Evolutionary conservation across 31 red algal genomes (phyloP).

Genomic region (Odonthalia washingtoniensis): DNA sequence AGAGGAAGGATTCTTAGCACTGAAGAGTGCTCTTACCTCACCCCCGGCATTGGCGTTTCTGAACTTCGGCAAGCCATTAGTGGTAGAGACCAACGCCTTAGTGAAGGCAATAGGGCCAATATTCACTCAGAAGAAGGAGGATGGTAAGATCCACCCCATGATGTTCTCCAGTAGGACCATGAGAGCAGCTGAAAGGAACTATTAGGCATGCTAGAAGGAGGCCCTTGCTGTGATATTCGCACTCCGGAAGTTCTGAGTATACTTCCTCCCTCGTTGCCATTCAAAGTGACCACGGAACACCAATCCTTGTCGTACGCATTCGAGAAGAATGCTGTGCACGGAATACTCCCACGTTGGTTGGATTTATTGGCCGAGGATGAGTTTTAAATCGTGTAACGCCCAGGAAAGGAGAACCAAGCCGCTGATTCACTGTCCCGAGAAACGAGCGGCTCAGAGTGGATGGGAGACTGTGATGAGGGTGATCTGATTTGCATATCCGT

Average conservation of each 20-base stretch:
- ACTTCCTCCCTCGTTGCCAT: background rate
- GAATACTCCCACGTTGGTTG: no score
- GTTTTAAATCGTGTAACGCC: no score
- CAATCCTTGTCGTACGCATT: slow-evolving; percentile 22
- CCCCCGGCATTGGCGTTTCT: slow-evolving; percentile 14
- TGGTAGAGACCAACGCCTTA: slow-evolving; percentile 30
- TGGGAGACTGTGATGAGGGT: no score
- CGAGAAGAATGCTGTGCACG: no score
- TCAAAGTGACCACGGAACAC: slow-evolving; percentile 14
- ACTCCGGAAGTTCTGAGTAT: slow-evolving; percentile 25
- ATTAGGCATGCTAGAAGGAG: background rate
- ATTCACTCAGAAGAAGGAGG: background rate
- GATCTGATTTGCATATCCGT: no score
- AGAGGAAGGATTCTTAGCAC: background rate
- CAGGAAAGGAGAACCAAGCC: slow-evolving; percentile 3
- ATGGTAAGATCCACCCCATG: background rate
- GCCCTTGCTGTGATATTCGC: background rate
- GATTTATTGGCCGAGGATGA: no score
- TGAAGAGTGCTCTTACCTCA: background rate
- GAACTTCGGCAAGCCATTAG: background rate
- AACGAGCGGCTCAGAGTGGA: no score
- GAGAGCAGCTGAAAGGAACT: slow-evolving; percentile 7
- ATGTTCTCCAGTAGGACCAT: background rate
- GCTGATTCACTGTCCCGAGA: no score
- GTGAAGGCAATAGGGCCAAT: no score